phyloP scores from a whole-genome alignment of 306 rosid genomes.

The Gillenia trifoliata region DNA sequence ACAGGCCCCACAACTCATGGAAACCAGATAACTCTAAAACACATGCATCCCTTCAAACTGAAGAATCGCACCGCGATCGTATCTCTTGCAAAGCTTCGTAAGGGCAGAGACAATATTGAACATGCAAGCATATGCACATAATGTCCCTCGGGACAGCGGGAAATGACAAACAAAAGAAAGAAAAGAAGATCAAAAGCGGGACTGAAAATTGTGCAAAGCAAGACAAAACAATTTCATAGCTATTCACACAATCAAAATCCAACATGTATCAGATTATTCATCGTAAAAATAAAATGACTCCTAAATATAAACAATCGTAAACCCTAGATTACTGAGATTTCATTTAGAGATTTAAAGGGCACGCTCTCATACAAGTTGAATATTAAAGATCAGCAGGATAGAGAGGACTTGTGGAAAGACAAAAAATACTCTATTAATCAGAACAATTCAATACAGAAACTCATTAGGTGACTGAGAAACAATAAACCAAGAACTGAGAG shows the following conservation, averaged over 20 bases:
- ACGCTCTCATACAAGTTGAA: neutral
- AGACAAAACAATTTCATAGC: conserved; percentile 6
- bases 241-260: neutral
- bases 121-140: conserved; percentile 39
- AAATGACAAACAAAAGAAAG: conserved; percentile 28
- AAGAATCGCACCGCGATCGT: conserved; percentile 24
- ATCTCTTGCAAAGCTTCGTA: conserved; percentile 24
- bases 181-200: conserved; percentile 35
- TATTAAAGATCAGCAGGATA: too few relatives aligned
- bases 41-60: conserved; percentile 3
- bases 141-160: conserved; percentile 41
- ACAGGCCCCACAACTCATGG: conserved; percentile 9
- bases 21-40: neutral
- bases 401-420: neutral
- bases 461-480: neutral
- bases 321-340: neutral
- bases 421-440: too few relatives aligned
- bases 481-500: too few relatives aligned
- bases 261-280: neutral
- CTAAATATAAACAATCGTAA: neutral
- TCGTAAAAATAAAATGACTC: neutral
- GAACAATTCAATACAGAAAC: too few relatives aligned
- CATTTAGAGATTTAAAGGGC: neutral
- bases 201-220: conserved; percentile 13
- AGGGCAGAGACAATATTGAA: conserved; percentile 30